phyloP scores from a whole-genome alignment of 148 eudicot genomes.

The Chenopodium album region DNA sequence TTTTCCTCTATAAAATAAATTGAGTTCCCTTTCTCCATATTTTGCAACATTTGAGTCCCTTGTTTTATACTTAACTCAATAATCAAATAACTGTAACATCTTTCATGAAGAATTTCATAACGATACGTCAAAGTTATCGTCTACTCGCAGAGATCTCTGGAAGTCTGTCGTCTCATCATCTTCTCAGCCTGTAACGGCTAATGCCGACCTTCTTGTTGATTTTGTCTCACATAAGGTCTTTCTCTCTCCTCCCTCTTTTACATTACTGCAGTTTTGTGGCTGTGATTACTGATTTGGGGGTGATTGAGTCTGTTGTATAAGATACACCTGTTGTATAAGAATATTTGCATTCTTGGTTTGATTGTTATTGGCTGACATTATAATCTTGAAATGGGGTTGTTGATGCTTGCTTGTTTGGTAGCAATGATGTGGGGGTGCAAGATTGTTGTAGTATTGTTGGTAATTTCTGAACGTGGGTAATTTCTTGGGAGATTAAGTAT shows the following conservation, averaged over 20 bases:
- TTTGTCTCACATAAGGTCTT: constrained; percentile 70
- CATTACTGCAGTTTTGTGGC: background rate
- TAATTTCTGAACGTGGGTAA: background rate
- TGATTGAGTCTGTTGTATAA: too few species aligned
- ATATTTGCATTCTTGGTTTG: too few species aligned
- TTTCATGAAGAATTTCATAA: too few species aligned
- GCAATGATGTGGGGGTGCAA: background rate
- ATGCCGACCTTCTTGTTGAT: constrained; percentile 72
- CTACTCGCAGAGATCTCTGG: constrained; percentile 56
- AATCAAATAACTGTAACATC: too few species aligned
- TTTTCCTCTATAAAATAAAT: too few species aligned
- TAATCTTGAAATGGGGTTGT: too few species aligned
- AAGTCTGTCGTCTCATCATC: constrained; percentile 35
- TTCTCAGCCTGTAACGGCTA: constrained; percentile 42
- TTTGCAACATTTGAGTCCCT: too few species aligned
- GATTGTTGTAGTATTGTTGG: background rate
- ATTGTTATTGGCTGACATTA: too few species aligned
- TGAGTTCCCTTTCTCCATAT: too few species aligned
- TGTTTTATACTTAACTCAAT: too few species aligned
- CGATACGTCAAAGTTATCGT: constrained; percentile 16
- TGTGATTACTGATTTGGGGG: too few species aligned
- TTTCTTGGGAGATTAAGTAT: background rate
- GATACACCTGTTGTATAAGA: background rate
- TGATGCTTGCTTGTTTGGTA: too few species aligned
- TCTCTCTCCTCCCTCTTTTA: background rate